A percentile compares a stretch with the other conserved stretches of the same genome.
Conservation (phyloP, 352 stramenopile species). For the Phytophthora colocasiae region DNA sequence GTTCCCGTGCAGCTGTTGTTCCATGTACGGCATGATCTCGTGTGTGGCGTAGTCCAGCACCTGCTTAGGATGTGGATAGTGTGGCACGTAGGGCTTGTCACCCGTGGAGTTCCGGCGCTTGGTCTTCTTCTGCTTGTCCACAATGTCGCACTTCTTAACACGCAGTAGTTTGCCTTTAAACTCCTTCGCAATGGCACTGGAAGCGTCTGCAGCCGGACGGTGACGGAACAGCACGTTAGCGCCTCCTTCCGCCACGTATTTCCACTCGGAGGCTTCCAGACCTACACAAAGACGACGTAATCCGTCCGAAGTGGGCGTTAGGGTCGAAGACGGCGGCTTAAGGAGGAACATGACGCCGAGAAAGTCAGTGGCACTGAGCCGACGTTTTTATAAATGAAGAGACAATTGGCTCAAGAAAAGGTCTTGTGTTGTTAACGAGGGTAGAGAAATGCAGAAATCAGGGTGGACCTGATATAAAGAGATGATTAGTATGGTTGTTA, state of each 20-base stretch:
- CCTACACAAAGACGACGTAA: conserved; percentile 22
- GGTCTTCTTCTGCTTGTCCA: conserved; percentile 41
- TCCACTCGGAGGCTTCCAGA: conserved; percentile 74
- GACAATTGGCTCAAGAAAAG: conserved; percentile 8
- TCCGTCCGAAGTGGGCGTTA: conserved; percentile 3
- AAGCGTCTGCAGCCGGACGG: conserved; percentile 35
- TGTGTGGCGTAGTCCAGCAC: conserved; percentile 80
- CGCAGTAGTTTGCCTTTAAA: conserved; percentile 84
- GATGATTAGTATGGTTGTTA: neutral
- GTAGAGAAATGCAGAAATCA: conserved; percentile 8
- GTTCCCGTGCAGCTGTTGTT: conserved; percentile 45
- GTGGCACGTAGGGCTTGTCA: conserved; percentile 52
- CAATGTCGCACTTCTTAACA: conserved; percentile 85
- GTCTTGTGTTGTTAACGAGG: neutral
- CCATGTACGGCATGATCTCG: conserved; percentile 75
- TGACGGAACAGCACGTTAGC: conserved; percentile 89
- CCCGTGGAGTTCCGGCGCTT: conserved; percentile 21
- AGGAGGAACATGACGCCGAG: conserved; percentile 53
- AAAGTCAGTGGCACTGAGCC: neutral
- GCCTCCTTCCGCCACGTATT: conserved; percentile 87
- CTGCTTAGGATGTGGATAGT: conserved; percentile 73
- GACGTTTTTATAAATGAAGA: conserved; percentile 24
- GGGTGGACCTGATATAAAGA: neutral
- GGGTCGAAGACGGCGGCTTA: conserved; percentile 43
- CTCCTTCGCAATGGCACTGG: conserved; percentile 26